Evolutionary conservation across 2,329 filamentous ascomycete species (phyloP).

Genomic region (Colletotrichum sp.): DNA sequence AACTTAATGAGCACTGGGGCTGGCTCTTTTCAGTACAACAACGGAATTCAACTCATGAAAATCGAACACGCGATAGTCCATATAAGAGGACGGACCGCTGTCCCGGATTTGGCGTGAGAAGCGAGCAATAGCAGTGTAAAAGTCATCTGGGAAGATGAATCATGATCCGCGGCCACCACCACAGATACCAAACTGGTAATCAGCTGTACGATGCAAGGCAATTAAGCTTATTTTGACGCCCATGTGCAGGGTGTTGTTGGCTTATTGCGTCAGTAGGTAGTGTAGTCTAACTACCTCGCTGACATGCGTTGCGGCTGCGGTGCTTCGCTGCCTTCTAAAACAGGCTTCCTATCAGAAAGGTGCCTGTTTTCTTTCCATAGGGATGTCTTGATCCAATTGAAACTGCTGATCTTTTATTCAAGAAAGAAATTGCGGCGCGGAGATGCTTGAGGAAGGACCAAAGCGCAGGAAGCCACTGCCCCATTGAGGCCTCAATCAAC

Average conservation of each 20-base stretch:
- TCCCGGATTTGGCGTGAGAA: not conserved
- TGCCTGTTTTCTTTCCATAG: not conserved
- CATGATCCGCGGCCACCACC: not conserved
- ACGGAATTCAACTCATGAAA: too few relatives aligned
- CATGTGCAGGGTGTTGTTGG: not conserved
- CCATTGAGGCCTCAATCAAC: not conserved
- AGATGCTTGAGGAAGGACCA: not conserved
- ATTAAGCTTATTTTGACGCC: not conserved
- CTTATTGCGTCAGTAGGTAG: not conserved
- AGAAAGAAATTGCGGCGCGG: not conserved
- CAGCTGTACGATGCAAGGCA: not conserved
- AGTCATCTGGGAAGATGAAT: not conserved
- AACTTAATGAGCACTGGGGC: not conserved
- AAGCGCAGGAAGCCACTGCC: not conserved
- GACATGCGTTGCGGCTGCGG: not conserved
- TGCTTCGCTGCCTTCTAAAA: not conserved
- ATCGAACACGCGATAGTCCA: too few relatives aligned
- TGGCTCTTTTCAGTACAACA: not conserved
- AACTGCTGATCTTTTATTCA: not conserved
- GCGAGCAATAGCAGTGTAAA: not conserved
- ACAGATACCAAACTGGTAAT: not conserved
- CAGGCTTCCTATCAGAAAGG: not conserved
- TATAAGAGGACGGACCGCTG: not conserved
- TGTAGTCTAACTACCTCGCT: not conserved
- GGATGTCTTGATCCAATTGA: not conserved